A percentile compares a stretch with the other conserved stretches of the same genome.
These are phyloP conservation scores for Fonsecaea erecta DNA, from an alignment of 2,329 filamentous ascomycete species.

Conservation along the genomic window DNA sequence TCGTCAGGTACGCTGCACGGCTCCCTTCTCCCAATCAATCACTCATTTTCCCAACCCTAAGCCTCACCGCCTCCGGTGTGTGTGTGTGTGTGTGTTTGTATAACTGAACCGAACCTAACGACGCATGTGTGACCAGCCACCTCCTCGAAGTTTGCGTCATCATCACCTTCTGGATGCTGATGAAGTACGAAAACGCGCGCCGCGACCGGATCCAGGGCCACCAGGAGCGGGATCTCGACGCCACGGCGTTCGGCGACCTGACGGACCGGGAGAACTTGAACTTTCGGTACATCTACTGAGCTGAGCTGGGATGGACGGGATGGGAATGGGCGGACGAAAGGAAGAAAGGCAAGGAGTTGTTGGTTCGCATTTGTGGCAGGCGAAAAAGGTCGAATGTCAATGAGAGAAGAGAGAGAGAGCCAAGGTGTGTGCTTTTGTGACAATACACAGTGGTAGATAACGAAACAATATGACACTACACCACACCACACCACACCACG, in stretches of 20 bases:
- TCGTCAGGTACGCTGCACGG: slow-evolving; percentile 47
- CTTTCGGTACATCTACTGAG: slow-evolving; percentile 35
- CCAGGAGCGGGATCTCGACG: slow-evolving; percentile 38
- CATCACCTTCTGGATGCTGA: slow-evolving; percentile 50
- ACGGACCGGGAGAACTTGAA: slow-evolving; percentile 60
- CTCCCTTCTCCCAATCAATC: not conserved
- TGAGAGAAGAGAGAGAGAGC: too few relatives aligned
- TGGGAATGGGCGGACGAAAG: not conserved
- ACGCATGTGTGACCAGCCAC: slow-evolving; percentile 40
- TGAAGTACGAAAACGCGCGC: slow-evolving; percentile 56
- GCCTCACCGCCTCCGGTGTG: not conserved
- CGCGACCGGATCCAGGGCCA: slow-evolving; percentile 55
- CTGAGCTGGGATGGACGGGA: slow-evolving; percentile 7
- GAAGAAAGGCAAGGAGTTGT: too few relatives aligned
- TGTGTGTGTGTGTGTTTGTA: too few relatives aligned
- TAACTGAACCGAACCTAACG: not conserved
- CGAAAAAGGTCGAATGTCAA: too few relatives aligned
- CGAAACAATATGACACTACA: too few relatives aligned
- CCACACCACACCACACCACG: too few relatives aligned
- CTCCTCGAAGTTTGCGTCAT: slow-evolving; percentile 58
- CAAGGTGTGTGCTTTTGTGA: too few relatives aligned
- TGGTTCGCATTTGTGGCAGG: too few relatives aligned
- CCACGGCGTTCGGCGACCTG: slow-evolving; percentile 60
- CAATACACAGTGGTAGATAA: too few relatives aligned
- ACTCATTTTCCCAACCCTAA: too few relatives aligned